Percentiles rank a stretch among this genome's conserved stretches.
Conservation (phyloP, 352 stramenopile genomes). For the Paralagenidium karlingii region DNA sequence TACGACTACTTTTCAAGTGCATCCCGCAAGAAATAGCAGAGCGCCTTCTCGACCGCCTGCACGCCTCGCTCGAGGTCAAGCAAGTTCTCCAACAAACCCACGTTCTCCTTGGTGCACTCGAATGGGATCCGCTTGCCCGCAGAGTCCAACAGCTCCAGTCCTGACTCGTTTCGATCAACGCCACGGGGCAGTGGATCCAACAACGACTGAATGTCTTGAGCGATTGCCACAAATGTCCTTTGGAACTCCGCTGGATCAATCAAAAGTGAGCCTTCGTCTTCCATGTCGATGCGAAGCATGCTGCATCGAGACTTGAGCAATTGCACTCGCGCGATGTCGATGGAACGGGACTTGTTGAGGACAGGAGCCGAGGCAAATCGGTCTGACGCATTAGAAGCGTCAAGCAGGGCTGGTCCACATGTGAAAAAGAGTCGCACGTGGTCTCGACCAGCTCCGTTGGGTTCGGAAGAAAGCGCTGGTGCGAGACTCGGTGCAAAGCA, state of each 20-base stretch:
- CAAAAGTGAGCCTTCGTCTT: conserved; percentile 48
- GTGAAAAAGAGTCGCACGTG: conserved; percentile 31
- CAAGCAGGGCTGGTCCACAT: conserved; percentile 30
- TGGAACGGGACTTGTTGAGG: conserved; percentile 27
- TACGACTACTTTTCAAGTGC: too few species aligned
- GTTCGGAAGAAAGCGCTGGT: conserved; percentile 15
- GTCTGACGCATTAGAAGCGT: conserved; percentile 1
- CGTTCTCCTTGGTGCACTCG: conserved; percentile 23
- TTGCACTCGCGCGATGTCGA: conserved; percentile 15
- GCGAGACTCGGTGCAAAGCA: conserved; percentile 46
- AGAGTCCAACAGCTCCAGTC: conserved; percentile 10
- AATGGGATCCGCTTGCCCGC: conserved; percentile 36
- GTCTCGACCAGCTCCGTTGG: not conserved
- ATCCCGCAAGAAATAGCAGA: conserved; percentile 66
- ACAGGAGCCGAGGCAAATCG: conserved; percentile 30
- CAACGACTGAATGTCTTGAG: conserved; percentile 22
- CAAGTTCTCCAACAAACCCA: conserved; percentile 31
- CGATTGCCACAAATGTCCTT: conserved; percentile 10
- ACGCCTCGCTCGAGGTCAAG: conserved; percentile 28
- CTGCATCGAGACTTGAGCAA: conserved; percentile 21
- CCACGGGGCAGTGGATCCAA: conserved; percentile 8
- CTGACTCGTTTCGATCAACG: not conserved
- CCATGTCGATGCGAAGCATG: conserved; percentile 35
- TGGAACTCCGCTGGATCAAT: conserved; percentile 23
- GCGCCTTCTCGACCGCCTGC: conserved; percentile 25